Evolutionary conservation across 192 early-diverging fungal genomes (phyloP).

Genomic region (Globomyces pollinis-pini): DNA sequence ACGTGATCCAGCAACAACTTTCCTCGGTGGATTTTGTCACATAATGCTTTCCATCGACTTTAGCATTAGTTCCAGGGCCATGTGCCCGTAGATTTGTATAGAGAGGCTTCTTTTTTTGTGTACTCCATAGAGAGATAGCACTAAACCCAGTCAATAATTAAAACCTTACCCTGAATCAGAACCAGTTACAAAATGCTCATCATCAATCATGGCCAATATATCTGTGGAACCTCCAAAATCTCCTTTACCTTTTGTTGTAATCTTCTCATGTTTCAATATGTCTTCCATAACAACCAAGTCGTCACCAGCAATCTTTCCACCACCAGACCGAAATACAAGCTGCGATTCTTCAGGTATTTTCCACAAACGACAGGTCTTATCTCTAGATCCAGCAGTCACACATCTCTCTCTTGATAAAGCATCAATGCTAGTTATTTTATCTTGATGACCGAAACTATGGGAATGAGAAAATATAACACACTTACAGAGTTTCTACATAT

Average conservation of each 20-base stretch:
- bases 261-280: slow-evolving; percentile 22
- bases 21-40: slow-evolving; percentile 17
- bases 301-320: slow-evolving; percentile 18
- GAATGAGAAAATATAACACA: no score
- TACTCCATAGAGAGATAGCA: slow-evolving; percentile 87
- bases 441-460: slow-evolving; percentile 87
- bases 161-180: slow-evolving; percentile 69
- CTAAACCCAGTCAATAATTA: slow-evolving; percentile 45
- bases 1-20: slow-evolving; percentile 84
- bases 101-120: slow-evolving; percentile 85
- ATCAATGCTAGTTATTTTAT: slow-evolving; percentile 73
- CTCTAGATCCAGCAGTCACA: slow-evolving; percentile 81
- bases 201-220: slow-evolving; percentile 84
- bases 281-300: slow-evolving; percentile 43
- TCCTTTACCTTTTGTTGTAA: slow-evolving; percentile 22
- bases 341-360: slow-evolving; percentile 93
- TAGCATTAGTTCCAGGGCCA: slow-evolving; percentile 30
- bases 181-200: slow-evolving; percentile 86
- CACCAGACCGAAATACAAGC: slow-evolving; percentile 82
- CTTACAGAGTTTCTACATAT: slow-evolving; percentile 88
- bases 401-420: slow-evolving; percentile 82
- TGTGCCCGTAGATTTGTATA: slow-evolving; percentile 71
- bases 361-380: slow-evolving; percentile 87
- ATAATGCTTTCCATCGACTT: slow-evolving; percentile 5
- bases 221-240: slow-evolving; percentile 61